phyloP scores from a whole-genome alignment of 306 rosid genomes.

The Acacia acuminata region DNA sequence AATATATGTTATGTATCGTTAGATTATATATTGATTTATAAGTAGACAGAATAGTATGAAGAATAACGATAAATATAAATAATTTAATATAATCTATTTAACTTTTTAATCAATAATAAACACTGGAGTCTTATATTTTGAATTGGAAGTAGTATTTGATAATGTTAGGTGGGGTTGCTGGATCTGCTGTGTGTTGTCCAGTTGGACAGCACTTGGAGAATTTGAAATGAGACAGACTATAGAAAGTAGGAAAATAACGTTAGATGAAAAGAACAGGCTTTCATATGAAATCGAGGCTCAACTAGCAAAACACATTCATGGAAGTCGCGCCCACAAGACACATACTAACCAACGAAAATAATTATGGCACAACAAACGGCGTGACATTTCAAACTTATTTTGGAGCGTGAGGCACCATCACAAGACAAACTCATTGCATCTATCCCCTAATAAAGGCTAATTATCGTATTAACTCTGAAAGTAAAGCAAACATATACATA shows the following conservation, averaged over 20 bases:
- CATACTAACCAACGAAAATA: not conserved
- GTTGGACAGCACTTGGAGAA: not conserved
- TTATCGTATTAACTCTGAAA: not conserved
- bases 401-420: not conserved
- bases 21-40: too few relatives aligned
- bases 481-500: too few relatives aligned
- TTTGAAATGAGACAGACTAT: not conserved
- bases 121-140: too few relatives aligned
- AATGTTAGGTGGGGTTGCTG: too few relatives aligned
- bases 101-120: too few relatives aligned
- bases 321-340: not conserved
- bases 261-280: not conserved
- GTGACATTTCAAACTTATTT: not conserved
- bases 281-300: not conserved
- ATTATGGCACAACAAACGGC: not conserved
- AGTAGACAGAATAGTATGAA: too few relatives aligned
- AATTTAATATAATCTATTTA: too few relatives aligned
- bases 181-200: not conserved
- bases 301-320: not conserved
- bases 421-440: not conserved
- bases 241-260: not conserved
- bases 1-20: too few relatives aligned
- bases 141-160: too few relatives aligned
- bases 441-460: not conserved
- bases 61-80: too few relatives aligned